Evolutionary conservation across 202 grass and related monocot species (phyloP).

Genomic region (Schoenoplectus tabernaemontani): DNA sequence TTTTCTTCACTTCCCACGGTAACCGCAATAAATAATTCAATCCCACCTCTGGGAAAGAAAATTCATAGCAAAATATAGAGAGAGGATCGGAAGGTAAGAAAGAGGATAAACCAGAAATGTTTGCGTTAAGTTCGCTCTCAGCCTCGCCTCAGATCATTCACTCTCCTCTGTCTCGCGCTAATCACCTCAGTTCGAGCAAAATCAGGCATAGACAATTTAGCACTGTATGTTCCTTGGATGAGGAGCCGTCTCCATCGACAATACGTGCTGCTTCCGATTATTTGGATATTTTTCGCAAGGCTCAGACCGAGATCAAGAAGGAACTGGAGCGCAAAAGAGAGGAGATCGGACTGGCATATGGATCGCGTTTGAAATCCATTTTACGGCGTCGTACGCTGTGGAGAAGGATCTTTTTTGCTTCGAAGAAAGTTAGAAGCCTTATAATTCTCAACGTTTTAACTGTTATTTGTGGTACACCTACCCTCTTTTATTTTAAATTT

Average conservation of each 20-base stretch:
- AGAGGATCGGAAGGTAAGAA: not conserved
- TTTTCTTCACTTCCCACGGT: not conserved
- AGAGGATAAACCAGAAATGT: not conserved
- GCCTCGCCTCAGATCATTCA: not conserved
- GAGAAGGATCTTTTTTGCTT: constrained; percentile 84
- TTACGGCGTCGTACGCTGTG: constrained; percentile 41
- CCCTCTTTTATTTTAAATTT: not conserved
- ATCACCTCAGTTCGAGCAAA: not conserved
- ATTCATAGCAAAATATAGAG: not conserved
- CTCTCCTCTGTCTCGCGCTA: not conserved
- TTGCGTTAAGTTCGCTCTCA: not conserved
- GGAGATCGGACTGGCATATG: constrained; percentile 6
- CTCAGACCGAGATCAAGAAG: not conserved
- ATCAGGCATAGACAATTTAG: not conserved
- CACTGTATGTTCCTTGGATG: constrained; percentile 4
- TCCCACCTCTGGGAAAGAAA: not conserved
- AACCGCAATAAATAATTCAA: constrained; percentile 5
- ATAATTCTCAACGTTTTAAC: constrained; percentile 89
- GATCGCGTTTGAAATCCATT: constrained; percentile 20
- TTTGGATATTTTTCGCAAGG: not conserved
- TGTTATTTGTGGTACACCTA: constrained; percentile 68
- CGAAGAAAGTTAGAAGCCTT: constrained; percentile 84
- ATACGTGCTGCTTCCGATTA: not conserved
- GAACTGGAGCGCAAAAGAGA: not conserved
- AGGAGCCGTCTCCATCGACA: not conserved